phyloP scores from a whole-genome alignment of 352 stramenopile genomes.

The Blastocystis sp. region DNA sequence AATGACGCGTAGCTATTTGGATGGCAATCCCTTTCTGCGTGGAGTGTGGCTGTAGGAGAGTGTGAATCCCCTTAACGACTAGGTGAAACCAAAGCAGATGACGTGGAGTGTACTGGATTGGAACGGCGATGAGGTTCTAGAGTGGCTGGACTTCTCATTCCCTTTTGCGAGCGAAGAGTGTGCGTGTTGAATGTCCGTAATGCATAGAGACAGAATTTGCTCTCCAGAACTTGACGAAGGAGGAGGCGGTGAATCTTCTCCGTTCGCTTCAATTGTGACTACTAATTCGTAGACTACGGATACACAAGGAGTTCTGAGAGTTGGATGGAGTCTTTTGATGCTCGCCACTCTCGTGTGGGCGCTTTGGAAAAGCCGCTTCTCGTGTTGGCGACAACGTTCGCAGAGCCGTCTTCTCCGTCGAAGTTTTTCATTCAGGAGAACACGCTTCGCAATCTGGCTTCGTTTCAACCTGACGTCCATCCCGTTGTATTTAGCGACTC shows the following conservation, averaged over 20 bases:
- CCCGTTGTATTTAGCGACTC: slow-evolving; percentile 28
- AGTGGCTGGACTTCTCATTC: neutral
- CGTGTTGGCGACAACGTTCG: slow-evolving; percentile 43
- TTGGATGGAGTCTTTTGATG: neutral
- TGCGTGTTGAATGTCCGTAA: neutral
- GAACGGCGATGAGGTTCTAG: neutral
- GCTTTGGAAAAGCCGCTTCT: neutral
- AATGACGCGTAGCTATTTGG: neutral
- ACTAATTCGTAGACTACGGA: neutral
- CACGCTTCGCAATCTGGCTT: slow-evolving; percentile 7
- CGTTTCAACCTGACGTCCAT: slow-evolving; percentile 2
- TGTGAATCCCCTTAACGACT: neutral
- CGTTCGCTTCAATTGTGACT: neutral
- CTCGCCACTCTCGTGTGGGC: neutral
- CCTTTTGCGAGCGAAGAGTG: neutral
- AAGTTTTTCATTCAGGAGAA: slow-evolving; percentile 42
- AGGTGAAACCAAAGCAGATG: neutral
- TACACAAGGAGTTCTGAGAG: neutral
- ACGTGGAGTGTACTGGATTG: neutral
- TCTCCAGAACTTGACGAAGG: neutral
- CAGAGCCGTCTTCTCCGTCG: neutral
- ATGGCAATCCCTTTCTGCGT: neutral
- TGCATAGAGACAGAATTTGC: neutral
- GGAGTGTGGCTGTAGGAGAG: neutral
- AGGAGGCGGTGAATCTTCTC: neutral